Conservation (phyloP, 805 yeast species). For the Cyberlindnera maritima region DNA sequence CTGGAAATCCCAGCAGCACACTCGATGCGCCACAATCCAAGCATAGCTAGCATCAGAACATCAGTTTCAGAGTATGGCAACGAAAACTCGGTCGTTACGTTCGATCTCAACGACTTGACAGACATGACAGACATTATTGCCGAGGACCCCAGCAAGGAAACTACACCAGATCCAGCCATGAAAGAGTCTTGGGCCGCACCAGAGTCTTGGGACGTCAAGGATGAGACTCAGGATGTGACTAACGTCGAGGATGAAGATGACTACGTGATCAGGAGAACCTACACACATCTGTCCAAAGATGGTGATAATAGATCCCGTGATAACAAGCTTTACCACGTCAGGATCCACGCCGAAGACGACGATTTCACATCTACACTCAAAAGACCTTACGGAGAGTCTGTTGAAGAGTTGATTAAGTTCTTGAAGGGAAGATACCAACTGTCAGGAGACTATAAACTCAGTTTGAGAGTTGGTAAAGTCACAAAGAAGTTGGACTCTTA, state of each 20-base stretch:
- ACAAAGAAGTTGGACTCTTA: conserved; percentile 68
- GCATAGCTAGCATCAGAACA: conserved; percentile 16
- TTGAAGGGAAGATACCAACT: conserved; percentile 75
- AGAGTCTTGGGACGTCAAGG: conserved; percentile 59
- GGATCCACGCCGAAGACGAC: conserved; percentile 81
- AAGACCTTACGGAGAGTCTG: conserved; percentile 74
- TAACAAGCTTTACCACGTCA: conserved; percentile 43
- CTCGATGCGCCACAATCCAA: conserved; percentile 7
- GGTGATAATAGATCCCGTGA: conserved; percentile 22
- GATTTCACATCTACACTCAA: conserved; percentile 79
- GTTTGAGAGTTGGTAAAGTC: conserved; percentile 71
- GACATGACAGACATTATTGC: conserved; percentile 51
- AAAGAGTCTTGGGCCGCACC: conserved; percentile 50
- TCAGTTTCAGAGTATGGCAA: conserved; percentile 10
- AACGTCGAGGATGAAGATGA: conserved; percentile 35
- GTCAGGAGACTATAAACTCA: conserved; percentile 70
- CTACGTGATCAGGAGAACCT: conserved; percentile 34
- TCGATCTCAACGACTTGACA: conserved; percentile 37
- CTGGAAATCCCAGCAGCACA: background rate
- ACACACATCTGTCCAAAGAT: conserved; percentile 28
- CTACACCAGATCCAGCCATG: conserved; percentile 6
- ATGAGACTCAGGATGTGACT: conserved; percentile 19
- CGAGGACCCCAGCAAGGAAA: conserved; percentile 7
- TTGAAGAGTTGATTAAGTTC: conserved; percentile 65
- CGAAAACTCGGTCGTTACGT: conserved; percentile 38